Base-by-base conservation (phyloP, 106 monocot genomes). In the Ottelia alismoides region DNA sequence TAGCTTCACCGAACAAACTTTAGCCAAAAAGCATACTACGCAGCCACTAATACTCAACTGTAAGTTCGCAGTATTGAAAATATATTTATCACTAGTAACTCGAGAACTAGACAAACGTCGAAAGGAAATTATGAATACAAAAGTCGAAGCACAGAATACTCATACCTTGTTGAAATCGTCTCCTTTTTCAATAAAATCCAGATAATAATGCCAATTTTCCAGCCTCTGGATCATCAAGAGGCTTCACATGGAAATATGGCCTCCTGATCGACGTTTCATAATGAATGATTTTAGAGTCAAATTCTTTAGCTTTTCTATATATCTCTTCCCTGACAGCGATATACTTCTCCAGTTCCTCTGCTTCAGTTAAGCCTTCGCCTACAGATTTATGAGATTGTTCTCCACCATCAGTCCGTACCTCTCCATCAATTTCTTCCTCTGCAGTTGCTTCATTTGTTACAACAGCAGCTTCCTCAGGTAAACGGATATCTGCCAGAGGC, bases 81-180 rank as follows among this genome's bases (percentile, higher is more conserved):
- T 29, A 45, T 25, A 27, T 65, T 68, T 35, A 72, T 57, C 57
- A 68, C 25, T 43, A n/a, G n/a, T n/a, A n/a, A n/a, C n/a, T n/a
- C n/a, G n/a, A n/a, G n/a, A n/a, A n/a, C n/a, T n/a, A n/a, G n/a
- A n/a, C n/a, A n/a, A n/a, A n/a, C n/a, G n/a, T n/a, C n/a, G n/a
- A n/a, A n/a, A n/a, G n/a, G n/a, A n/a, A n/a, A n/a, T n/a, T n/a
- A n/a, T n/a, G n/a, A n/a, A n/a, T n/a, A n/a, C 30, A 43, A 65
- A 72, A 14, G 20, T 11, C 47, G 20, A 62, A 30, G 48, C 47
- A 57, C 79, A 96, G 88, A 88, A 88, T 96, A 45, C 30, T 18
- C 57, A 61, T 98, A 90, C 96, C 96, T 89, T 85, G 43, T 98
- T 82, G 82, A 98, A 88, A 82, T 89, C 85, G 59, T 74, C 76